A percentile compares a stretch with the other conserved stretches of the same genome.
Evolutionary conservation across 768 basidiomycete species (phyloP).

Genomic region (Leccinum sublutescens): DNA sequence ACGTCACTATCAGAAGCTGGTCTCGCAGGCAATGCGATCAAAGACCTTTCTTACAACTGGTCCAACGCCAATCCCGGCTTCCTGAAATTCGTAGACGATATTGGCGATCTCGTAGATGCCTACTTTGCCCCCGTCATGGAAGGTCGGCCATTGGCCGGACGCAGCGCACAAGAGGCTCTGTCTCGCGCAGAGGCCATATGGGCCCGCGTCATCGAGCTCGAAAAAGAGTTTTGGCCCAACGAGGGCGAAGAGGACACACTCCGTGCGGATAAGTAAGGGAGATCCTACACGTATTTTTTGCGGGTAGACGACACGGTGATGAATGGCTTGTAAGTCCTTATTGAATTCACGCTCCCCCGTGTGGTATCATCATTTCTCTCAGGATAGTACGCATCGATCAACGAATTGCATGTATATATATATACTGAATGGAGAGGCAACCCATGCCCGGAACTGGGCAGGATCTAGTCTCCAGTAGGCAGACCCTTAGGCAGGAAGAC

Average conservation of each 20-base stretch:
- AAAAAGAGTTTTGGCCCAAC: slow-evolving; percentile 58
- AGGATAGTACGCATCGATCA: background rate
- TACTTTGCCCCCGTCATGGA: slow-evolving; percentile 36
- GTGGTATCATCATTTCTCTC: background rate
- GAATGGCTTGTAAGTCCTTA: too few relatives aligned
- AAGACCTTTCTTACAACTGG: slow-evolving; percentile 63
- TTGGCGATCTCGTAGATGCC: slow-evolving; percentile 47
- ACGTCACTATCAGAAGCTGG: slow-evolving; percentile 1
- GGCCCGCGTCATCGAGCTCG: slow-evolving; percentile 58
- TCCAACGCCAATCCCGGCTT: slow-evolving; percentile 47
- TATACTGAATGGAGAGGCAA: too few relatives aligned
- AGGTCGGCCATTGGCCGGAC: slow-evolving; percentile 24
- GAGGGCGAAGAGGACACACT: slow-evolving; percentile 35
- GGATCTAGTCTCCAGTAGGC: too few relatives aligned
- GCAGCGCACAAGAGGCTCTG: slow-evolving; percentile 10
- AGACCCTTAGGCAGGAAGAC: too few relatives aligned
- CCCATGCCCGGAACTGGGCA: too few relatives aligned
- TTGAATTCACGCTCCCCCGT: too few relatives aligned
- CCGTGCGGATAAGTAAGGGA: background rate
- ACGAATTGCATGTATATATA: background rate
- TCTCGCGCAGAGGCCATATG: slow-evolving; percentile 50
- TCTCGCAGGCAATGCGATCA: slow-evolving; percentile 34
- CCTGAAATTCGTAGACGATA: slow-evolving; percentile 47
- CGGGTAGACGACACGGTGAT: background rate
- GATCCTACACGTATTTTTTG: background rate